phyloP scores from a whole-genome alignment of 2,329 filamentous ascomycete species.

The Podosphaera fusca region DNA sequence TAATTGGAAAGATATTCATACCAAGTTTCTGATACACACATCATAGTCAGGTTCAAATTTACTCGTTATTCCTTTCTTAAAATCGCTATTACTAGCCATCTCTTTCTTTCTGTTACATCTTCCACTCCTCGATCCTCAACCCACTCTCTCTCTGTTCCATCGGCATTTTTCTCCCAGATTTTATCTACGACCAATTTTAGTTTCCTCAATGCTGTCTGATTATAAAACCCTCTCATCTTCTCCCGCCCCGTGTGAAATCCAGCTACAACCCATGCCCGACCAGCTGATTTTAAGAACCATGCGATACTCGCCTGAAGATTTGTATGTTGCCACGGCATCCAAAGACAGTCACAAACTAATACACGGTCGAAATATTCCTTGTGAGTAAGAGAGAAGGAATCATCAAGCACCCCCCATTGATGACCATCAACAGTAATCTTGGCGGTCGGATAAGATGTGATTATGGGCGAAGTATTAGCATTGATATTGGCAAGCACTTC shows the following conservation, averaged over 20 bases:
- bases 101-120: constrained; percentile 37
- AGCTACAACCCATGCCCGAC: constrained; percentile 39
- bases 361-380: constrained; percentile 32
- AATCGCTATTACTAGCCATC: constrained; percentile 42
- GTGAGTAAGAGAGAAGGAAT: constrained; percentile 10
- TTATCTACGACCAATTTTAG: constrained; percentile 35
- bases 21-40: neutral
- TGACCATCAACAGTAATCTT: constrained; percentile 31
- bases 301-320: constrained; percentile 38
- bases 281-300: constrained; percentile 29
- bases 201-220: constrained; percentile 21
- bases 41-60: neutral
- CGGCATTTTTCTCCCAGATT: constrained; percentile 46
- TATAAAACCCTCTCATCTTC: constrained; percentile 44
- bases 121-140: constrained; percentile 34
- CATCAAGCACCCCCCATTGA: constrained; percentile 32
- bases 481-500: constrained; percentile 34
- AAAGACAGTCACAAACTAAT: constrained; percentile 49
- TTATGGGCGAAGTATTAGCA: constrained; percentile 31
- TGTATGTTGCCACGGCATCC: constrained; percentile 52
- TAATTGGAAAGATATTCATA: neutral
- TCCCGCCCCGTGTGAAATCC: constrained; percentile 50
- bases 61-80: constrained; percentile 17
- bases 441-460: constrained; percentile 10
- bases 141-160: constrained; percentile 40